Evolutionary conservation across 2,329 filamentous ascomycete genomes (phyloP).

Genomic region (Colletotrichum echinochloae): DNA sequence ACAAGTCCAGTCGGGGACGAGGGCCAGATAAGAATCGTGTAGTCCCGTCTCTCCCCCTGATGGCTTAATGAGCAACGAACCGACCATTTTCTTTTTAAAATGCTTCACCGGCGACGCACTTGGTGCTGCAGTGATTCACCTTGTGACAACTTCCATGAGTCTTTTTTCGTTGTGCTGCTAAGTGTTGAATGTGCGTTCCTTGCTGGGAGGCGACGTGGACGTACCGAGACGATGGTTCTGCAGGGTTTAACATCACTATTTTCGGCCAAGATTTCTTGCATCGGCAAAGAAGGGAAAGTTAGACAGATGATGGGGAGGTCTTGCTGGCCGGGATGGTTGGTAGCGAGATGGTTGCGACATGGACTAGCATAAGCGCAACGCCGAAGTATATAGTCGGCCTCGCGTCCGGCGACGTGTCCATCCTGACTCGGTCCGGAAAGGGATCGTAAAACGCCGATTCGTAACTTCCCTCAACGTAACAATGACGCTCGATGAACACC

Average conservation of each 20-base stretch:
- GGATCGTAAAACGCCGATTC: neutral
- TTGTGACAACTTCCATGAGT: neutral
- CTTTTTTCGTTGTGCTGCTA: neutral
- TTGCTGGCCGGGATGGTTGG: neutral
- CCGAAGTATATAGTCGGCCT: neutral
- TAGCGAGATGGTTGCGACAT: neutral
- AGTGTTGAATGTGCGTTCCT: neutral
- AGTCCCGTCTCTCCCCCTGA: conserved; percentile 13
- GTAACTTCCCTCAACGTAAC: no score
- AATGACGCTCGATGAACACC: no score
- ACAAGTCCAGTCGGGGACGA: conserved; percentile 35
- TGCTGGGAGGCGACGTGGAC: neutral
- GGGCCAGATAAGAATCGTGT: conserved; percentile 31
- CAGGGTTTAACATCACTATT: neutral
- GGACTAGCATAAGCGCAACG: neutral
- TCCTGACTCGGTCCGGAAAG: neutral
- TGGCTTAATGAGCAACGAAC: conserved; percentile 26
- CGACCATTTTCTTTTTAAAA: neutral
- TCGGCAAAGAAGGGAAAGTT: no score
- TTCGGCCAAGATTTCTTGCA: neutral
- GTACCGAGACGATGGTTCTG: neutral
- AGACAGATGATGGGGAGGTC: no score
- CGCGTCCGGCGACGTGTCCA: neutral
- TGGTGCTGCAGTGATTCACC: no score
- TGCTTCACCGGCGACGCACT: neutral